Conservation (phyloP, 768 basidiomycete species). For the Chalciporus chontae region DNA sequence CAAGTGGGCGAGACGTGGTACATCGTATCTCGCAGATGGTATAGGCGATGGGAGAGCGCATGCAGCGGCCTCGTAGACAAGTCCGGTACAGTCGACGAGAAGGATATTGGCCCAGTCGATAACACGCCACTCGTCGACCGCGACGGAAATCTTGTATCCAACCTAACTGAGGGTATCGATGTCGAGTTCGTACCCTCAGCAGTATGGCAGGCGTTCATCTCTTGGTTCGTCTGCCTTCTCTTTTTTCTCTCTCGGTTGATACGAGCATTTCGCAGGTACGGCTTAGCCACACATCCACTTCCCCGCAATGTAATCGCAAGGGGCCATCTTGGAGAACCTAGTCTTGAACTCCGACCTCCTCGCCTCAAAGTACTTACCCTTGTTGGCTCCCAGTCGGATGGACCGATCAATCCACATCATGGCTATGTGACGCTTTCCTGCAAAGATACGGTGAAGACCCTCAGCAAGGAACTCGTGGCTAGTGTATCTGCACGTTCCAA, state of each 20-base stretch:
- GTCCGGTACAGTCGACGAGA: slow-evolving; percentile 57
- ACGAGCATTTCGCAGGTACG: slow-evolving; percentile 59
- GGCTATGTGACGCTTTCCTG: slow-evolving; percentile 46
- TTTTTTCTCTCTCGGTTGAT: slow-evolving; percentile 1
- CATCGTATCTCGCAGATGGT: slow-evolving; percentile 70
- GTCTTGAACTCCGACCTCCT: slow-evolving; percentile 73
- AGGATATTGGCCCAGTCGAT: slow-evolving; percentile 70
- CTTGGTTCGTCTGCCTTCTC: slow-evolving; percentile 44
- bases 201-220: slow-evolving; percentile 63
- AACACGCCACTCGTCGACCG: slow-evolving; percentile 63
- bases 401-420: slow-evolving; percentile 29
- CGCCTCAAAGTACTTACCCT: slow-evolving; percentile 55
- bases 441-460: slow-evolving; percentile 45
- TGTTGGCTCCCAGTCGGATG: slow-evolving; percentile 24
- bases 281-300: slow-evolving; percentile 50
- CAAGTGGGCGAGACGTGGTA: slow-evolving; percentile 74
- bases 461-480: slow-evolving; percentile 40
- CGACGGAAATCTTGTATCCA: slow-evolving; percentile 41
- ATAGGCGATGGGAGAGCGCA: slow-evolving; percentile 69
- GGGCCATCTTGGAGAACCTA: slow-evolving; percentile 46
- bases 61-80: slow-evolving; percentile 69
- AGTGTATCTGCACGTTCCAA: slow-evolving; percentile 32
- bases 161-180: slow-evolving; percentile 60
- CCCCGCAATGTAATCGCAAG: slow-evolving; percentile 65
- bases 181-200: slow-evolving; percentile 71